Conservation (phyloP, 2,329 filamentous ascomycete genomes). For the Xylariaceae sp. region DNA sequence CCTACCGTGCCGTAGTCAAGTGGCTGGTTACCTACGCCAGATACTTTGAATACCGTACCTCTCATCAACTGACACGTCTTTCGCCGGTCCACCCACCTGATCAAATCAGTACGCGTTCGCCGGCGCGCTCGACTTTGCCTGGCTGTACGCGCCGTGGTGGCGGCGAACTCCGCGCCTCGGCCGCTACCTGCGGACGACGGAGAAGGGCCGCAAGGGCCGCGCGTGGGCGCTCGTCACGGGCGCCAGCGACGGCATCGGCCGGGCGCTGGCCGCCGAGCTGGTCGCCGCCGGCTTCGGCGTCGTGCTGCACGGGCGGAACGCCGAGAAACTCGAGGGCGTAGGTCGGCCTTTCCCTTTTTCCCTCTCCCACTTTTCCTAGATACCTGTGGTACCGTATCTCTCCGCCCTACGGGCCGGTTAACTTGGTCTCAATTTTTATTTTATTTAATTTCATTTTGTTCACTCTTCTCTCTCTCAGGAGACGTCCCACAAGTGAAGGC, state of each 20-base stretch:
- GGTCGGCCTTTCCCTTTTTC: neutral
- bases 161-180: conserved; percentile 10
- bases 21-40: no score
- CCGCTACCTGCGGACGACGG: conserved; percentile 15
- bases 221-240: conserved; percentile 43
- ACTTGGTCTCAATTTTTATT: no score
- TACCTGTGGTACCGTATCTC: no score
- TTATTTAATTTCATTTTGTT: no score
- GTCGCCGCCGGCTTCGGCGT: conserved; percentile 45
- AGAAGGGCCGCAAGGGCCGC: conserved; percentile 7
- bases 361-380: neutral
- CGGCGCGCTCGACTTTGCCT: neutral
- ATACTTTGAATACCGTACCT: no score
- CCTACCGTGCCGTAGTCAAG: no score
- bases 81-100: no score
- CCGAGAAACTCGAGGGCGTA: conserved; percentile 32
- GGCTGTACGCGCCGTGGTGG: conserved; percentile 8
- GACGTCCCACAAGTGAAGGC: no score
- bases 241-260: conserved; percentile 43
- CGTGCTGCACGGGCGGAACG: conserved; percentile 44
- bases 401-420: no score
- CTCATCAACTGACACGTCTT: no score
- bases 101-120: no score
- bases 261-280: conserved; percentile 39
- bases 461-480: no score